These are phyloP conservation scores for Leccinum barrowsii DNA, from an alignment of 768 basidiomycete genomes.

Conservation along the genomic window DNA sequence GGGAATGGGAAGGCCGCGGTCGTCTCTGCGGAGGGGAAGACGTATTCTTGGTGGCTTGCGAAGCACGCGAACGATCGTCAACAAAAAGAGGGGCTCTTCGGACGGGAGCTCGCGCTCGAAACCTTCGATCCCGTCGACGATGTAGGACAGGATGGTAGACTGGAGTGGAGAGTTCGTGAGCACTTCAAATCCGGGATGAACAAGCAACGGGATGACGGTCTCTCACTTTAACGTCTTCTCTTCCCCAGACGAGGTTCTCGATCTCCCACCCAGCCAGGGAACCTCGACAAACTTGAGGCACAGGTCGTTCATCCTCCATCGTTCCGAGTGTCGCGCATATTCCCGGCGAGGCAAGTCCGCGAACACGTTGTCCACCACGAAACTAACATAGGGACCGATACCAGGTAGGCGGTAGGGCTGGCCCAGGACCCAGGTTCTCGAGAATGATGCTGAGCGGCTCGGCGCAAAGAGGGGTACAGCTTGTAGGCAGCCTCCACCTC, in stretches of 20 bases:
- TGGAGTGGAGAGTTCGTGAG: constrained; percentile 35
- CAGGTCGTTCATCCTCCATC: constrained; percentile 84
- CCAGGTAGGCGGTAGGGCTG: constrained; percentile 58
- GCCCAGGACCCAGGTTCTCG: constrained; percentile 55
- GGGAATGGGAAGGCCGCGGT: too few relatives aligned
- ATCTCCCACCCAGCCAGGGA: constrained; percentile 79
- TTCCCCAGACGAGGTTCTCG: constrained; percentile 59
- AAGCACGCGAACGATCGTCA: constrained; percentile 75
- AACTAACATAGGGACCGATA: constrained; percentile 76
- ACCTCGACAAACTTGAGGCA: constrained; percentile 83
- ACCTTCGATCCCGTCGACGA: too few relatives aligned
- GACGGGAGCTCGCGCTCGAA: too few relatives aligned
- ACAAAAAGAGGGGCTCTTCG: constrained; percentile 41
- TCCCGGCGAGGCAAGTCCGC: constrained; percentile 71
- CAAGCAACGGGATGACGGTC: constrained; percentile 49
- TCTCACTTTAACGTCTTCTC: constrained; percentile 57
- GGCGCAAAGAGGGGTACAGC: constrained; percentile 66
- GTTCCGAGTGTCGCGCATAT: constrained; percentile 68
- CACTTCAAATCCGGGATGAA: constrained; percentile 87
- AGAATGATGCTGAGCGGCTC: constrained; percentile 74
- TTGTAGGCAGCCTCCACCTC: constrained; percentile 77
- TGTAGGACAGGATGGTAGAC: too few relatives aligned
- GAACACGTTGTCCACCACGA: constrained; percentile 89
- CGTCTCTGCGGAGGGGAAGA: too few relatives aligned
- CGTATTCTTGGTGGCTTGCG: constrained; percentile 28